Evolutionary conservation across 192 early-diverging fungal genomes (phyloP).

Genomic region (Spizellomyces punctatus): DNA sequence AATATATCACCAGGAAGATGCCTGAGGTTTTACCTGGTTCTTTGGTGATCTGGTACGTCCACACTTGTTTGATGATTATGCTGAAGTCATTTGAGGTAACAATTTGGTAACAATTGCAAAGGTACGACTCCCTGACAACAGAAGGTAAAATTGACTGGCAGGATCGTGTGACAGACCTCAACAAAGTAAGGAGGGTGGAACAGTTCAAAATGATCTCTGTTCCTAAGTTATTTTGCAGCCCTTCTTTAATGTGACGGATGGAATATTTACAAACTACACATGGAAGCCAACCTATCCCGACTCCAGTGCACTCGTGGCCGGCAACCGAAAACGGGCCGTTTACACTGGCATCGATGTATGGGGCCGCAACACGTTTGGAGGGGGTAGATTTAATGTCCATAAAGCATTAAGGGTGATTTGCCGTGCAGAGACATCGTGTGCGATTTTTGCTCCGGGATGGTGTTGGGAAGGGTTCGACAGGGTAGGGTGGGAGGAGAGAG

Average conservation of each 20-base stretch:
- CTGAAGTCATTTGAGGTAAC: constrained; percentile 48
- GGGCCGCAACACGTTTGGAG: constrained; percentile 63
- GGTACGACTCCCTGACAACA: constrained; percentile 59
- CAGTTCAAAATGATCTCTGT: not conserved
- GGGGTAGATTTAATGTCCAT: constrained; percentile 50
- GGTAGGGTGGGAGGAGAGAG: constrained; percentile 50
- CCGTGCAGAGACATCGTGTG: constrained; percentile 46
- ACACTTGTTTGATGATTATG: constrained; percentile 53
- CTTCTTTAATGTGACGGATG: constrained; percentile 61
- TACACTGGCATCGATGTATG: constrained; percentile 70
- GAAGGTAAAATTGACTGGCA: constrained; percentile 61
- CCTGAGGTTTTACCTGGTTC: constrained; percentile 53
- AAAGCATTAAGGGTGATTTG: constrained; percentile 56
- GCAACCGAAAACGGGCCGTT: constrained; percentile 44
- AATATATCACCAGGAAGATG: constrained; percentile 48
- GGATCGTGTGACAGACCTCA: constrained; percentile 52
- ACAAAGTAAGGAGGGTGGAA: constrained; percentile 26
- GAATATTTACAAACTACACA: constrained; percentile 47
- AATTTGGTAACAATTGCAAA: constrained; percentile 52
- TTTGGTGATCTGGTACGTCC: constrained; percentile 47
- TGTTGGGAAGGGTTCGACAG: constrained; percentile 59
- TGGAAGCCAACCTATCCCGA: constrained; percentile 41
- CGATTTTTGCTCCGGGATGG: constrained; percentile 70
- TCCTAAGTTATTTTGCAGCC: not conserved
- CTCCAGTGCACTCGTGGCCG: constrained; percentile 33